Evolutionary conservation across 306 rosid species (phyloP), one percentile per base, ranked within the genome.

Genomic region (Nissolia schottii): DNA sequence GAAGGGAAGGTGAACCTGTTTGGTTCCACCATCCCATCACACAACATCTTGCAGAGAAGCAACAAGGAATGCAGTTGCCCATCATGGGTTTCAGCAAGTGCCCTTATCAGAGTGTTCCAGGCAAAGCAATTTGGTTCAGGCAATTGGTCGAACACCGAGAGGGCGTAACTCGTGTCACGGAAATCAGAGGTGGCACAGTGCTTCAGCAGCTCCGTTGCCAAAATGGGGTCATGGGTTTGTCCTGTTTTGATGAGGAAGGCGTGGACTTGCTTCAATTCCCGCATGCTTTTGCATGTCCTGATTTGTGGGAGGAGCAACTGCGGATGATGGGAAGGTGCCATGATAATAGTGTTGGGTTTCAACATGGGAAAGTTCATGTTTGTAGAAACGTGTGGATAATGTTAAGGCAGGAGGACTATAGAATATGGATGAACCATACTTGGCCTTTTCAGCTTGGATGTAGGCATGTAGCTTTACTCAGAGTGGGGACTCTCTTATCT

Each of bases 1-100:
- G 90, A 89, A 31, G 96, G 97, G 68, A 89, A 85, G 3, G 93
- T 87, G 73, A 89, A 91, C 14, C 66, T 58, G 49, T 89, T 89
- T 63, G 97, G 91, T 32, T 49, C 80, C 23, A 79, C 92, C 37
- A n/a, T 16, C 27, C 82, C 88, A 77, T 74, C 83, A 72, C 37
- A 71, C 25, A 83, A 51, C 93, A 91, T 87, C 67, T 19, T 79
- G 59, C 72, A 55, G 65, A 89, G 89, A 37, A 85, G 49, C 18
- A 70, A 18, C 46, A 87, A 74, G 9, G 93, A 84, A 25, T 77
- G 82, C 31, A 51, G 31, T 38, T 73, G 75, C 12, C 75, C 57
- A 7, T 54, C 76, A 5, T 80, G 22, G 80, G 77, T 76, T 67
- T 85, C 96, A 54, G 93, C 79, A 16, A 86, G 75, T 71, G 85